Evolutionary conservation across 2,329 filamentous ascomycete species (phyloP).

Genomic region (Pseudonectria buxi): DNA sequence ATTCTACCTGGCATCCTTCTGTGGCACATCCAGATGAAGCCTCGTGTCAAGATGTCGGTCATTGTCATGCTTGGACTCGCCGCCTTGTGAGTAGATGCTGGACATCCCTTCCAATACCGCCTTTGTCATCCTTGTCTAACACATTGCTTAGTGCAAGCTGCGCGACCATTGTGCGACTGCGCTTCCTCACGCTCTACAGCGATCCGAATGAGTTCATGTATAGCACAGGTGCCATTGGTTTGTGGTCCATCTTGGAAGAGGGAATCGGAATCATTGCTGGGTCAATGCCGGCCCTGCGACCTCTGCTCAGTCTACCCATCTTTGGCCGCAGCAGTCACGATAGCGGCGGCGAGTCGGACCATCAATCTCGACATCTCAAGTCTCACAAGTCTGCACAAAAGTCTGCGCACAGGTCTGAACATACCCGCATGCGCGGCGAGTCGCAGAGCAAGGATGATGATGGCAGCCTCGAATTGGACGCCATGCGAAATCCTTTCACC

Average conservation of each 20-base stretch:
- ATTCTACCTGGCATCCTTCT: constrained; percentile 19
- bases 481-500: background rate
- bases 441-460: background rate
- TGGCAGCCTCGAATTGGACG: constrained; percentile 4
- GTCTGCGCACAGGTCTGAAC: background rate
- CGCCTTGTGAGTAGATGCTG: constrained; percentile 10
- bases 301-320: constrained; percentile 12
- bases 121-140: no score
- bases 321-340: constrained; percentile 8
- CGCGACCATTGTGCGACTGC: constrained; percentile 16
- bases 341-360: constrained; percentile 4
- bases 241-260: constrained; percentile 17
- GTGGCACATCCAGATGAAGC: constrained; percentile 21
- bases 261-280: constrained; percentile 19
- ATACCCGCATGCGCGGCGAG: no score
- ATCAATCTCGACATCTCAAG: constrained; percentile 3
- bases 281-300: constrained; percentile 16
- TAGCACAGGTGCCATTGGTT: constrained; percentile 14
- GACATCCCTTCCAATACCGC: no score
- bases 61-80: constrained; percentile 14
- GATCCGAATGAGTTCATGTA: constrained; percentile 16
- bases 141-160: constrained; percentile 13
- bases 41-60: constrained; percentile 15
- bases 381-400: background rate
- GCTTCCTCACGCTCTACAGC: constrained; percentile 15